phyloP scores from a whole-genome alignment of 2,329 filamentous ascomycete species.

The Sclerotinia nivalis region DNA sequence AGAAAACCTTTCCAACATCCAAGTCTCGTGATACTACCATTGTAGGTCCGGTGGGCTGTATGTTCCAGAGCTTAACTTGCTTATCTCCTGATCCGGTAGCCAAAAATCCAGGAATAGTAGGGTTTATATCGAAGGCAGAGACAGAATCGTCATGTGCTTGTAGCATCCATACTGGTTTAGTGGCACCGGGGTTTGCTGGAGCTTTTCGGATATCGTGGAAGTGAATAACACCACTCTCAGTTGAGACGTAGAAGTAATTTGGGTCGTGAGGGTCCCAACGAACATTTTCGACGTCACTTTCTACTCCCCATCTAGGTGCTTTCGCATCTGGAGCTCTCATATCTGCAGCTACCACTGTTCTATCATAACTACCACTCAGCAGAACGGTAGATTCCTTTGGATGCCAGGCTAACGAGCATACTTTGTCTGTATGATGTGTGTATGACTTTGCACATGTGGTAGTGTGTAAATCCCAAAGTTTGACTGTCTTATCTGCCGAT shows the following conservation, averaged over 20 bases:
- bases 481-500: conserved; percentile 95
- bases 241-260: conserved; percentile 94
- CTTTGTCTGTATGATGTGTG: conserved; percentile 93
- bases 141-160: conserved; percentile 94
- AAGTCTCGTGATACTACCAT: conserved; percentile 91
- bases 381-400: conserved; percentile 82
- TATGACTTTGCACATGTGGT: conserved; percentile 94
- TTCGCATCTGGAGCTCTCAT: conserved; percentile 90
- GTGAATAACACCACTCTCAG: conserved; percentile 87
- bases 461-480: conserved; percentile 95
- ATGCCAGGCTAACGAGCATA: conserved; percentile 95
- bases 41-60: conserved; percentile 74
- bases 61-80: conserved; percentile 96
- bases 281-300: conserved; percentile 91
- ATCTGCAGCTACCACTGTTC: conserved; percentile 89
- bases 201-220: conserved; percentile 84
- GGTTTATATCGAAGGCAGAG: conserved; percentile 90
- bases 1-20: conserved; percentile 93
- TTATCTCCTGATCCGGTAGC: conserved; percentile 93
- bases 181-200: conserved; percentile 68
- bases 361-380: conserved; percentile 91
- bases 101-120: conserved; percentile 85
- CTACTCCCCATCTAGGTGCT: conserved; percentile 84
- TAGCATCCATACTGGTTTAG: conserved; percentile 88
- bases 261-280: conserved; percentile 90